phyloP scores from a whole-genome alignment of 768 basidiomycete genomes.

The Suillus lakei region DNA sequence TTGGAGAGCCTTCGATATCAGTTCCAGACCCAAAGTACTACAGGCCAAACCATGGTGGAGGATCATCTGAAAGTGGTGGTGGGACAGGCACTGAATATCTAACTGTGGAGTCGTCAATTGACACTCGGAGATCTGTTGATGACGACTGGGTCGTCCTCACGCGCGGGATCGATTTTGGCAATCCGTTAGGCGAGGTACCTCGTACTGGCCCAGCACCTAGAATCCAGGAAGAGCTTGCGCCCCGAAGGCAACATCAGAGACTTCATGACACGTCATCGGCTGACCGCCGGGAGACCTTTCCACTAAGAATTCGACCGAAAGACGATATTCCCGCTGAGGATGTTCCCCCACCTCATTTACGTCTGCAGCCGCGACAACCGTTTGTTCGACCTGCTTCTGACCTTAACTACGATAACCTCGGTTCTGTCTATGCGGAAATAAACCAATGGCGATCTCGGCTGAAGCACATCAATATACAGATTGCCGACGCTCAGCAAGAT shows the following conservation, averaged over 20 bases:
- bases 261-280: slow-evolving; percentile 20
- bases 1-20: slow-evolving; percentile 47
- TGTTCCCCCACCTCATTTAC: slow-evolving; percentile 64
- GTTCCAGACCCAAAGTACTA: slow-evolving; percentile 49
- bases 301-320: slow-evolving; percentile 47
- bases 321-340: slow-evolving; percentile 42
- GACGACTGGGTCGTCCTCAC: slow-evolving; percentile 69
- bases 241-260: slow-evolving; percentile 15
- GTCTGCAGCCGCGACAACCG: slow-evolving; percentile 68
- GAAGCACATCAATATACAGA: slow-evolving; percentile 75
- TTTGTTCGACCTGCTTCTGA: slow-evolving; percentile 80
- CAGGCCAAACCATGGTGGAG: slow-evolving; percentile 55
- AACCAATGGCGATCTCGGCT: slow-evolving; percentile 70
- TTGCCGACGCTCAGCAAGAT: slow-evolving; percentile 66
- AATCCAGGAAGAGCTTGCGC: slow-evolving; percentile 4
- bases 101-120: slow-evolving; percentile 20
- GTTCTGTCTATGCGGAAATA: slow-evolving; percentile 70
- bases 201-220: slow-evolving; percentile 30
- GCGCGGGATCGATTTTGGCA: slow-evolving; percentile 32
- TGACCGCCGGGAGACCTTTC: slow-evolving; percentile 66
- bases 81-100: slow-evolving; percentile 15
- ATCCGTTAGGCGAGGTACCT: slow-evolving; percentile 6
- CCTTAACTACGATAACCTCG: slow-evolving; percentile 67
- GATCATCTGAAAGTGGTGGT: slow-evolving; percentile 8
- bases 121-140: slow-evolving; percentile 11